These are phyloP conservation scores for Vaccinium vitisidaea DNA, from an alignment of 148 eudicot species.

Conservation along the genomic window DNA sequence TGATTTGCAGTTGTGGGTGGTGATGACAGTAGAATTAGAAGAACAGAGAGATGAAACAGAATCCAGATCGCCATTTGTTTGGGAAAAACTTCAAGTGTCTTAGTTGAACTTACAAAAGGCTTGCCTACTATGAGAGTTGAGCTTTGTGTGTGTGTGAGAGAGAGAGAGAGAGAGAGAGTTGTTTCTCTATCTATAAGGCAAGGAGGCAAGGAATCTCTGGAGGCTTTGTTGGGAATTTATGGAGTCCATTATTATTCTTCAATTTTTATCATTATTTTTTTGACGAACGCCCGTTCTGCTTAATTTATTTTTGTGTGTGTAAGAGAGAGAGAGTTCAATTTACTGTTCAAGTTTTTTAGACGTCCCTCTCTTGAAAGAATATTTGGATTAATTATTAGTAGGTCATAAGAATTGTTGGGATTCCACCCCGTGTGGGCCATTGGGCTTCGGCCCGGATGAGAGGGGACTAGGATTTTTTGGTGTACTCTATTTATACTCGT, in stretches of 20 bases:
- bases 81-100: not conserved
- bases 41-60: conserved; percentile 23
- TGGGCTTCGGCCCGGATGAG: no score
- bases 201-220: not conserved
- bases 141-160: not conserved
- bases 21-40: conserved; percentile 16
- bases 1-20: conserved; percentile 32
- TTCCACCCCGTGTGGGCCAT: no score
- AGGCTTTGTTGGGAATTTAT: conserved; percentile 9
- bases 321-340: no score
- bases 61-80: conserved; percentile 30
- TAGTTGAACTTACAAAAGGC: not conserved
- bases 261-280: no score
- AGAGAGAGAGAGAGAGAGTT: not conserved
- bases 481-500: no score
- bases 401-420: not conserved
- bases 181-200: not conserved
- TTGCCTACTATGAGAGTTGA: not conserved
- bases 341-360: not conserved
- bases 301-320: no score
- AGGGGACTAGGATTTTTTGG: no score
- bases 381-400: not conserved
- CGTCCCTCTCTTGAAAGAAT: not conserved
- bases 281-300: no score
- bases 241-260: not conserved